Evolutionary conservation across 768 basidiomycete genomes (phyloP).

Genomic region (Chalciporus chontae): DNA sequence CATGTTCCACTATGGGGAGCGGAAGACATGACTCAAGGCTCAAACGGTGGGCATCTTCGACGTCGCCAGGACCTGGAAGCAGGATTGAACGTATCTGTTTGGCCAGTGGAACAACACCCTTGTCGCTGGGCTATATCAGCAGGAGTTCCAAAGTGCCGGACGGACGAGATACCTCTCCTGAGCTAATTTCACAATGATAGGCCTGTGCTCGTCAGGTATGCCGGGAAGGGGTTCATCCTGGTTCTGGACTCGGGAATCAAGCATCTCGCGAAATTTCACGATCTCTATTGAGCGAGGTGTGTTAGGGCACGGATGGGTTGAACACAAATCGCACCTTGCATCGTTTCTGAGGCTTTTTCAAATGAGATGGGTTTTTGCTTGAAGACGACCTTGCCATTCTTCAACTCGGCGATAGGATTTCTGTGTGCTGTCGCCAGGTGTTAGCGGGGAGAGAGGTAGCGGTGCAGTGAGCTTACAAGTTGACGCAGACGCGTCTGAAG

Average conservation of each 20-base stretch:
- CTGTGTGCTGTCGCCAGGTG: slow-evolving; percentile 36
- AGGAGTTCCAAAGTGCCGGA: not conserved
- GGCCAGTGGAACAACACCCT: slow-evolving; percentile 55
- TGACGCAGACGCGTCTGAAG: slow-evolving; percentile 6
- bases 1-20: slow-evolving; percentile 51
- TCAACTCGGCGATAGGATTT: slow-evolving; percentile 54
- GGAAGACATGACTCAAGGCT: slow-evolving; percentile 40
- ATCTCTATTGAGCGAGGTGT: slow-evolving; percentile 47
- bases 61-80: slow-evolving; percentile 60
- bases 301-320: not conserved
- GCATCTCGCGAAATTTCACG: slow-evolving; percentile 71
- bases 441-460: not conserved
- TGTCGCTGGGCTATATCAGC: slow-evolving; percentile 54
- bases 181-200: slow-evolving; percentile 76
- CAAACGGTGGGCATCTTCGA: slow-evolving; percentile 35
- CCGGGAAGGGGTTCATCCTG: slow-evolving; percentile 47
- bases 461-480: slow-evolving; percentile 14
- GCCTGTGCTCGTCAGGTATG: slow-evolving; percentile 67
- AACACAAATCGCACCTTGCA: slow-evolving; percentile 58
- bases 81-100: slow-evolving; percentile 71
- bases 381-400: slow-evolving; percentile 72
- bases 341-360: slow-evolving; percentile 77
- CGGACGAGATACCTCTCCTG: slow-evolving; percentile 70
- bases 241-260: slow-evolving; percentile 50
- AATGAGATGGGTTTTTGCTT: slow-evolving; percentile 72